Evolutionary conservation across 2,329 filamentous ascomycete species (phyloP).

Genomic region (Talaromyces islandicus): DNA sequence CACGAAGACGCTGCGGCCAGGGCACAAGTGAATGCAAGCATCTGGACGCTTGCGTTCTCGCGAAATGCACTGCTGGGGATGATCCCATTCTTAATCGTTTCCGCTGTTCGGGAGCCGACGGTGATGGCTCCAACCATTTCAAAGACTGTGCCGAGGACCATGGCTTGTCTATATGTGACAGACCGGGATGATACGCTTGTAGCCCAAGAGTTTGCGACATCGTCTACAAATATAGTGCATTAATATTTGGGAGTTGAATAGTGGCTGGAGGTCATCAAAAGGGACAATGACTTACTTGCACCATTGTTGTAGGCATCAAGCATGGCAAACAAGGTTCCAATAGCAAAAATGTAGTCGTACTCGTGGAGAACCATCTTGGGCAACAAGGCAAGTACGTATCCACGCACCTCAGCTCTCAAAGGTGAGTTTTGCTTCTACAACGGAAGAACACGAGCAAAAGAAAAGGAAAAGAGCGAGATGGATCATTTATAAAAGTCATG

Average conservation of each 20-base stretch:
- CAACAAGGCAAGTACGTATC: background rate
- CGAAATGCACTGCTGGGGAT: slow-evolving; percentile 56
- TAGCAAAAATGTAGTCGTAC: slow-evolving; percentile 67
- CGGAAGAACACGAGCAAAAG: background rate
- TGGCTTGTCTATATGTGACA: slow-evolving; percentile 8
- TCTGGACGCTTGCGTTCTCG: slow-evolving; percentile 59
- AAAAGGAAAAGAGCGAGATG: too few species aligned
- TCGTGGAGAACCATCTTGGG: slow-evolving; percentile 52
- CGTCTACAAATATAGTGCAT: slow-evolving; percentile 45
- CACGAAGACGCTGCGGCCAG: slow-evolving; percentile 61
- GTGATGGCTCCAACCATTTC: slow-evolving; percentile 39
- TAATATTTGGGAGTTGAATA: background rate
- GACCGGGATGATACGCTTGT: slow-evolving; percentile 77
- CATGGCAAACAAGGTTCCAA: slow-evolving; percentile 70
- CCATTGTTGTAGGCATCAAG: slow-evolving; percentile 75
- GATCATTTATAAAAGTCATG: too few species aligned
- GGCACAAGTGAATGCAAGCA: slow-evolving; percentile 62
- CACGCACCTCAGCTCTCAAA: background rate
- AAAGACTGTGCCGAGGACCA: slow-evolving; percentile 9
- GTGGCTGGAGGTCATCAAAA: too few species aligned
- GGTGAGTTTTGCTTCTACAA: background rate
- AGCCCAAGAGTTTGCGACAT: slow-evolving; percentile 80
- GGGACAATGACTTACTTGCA: slow-evolving; percentile 54
- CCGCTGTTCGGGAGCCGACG: slow-evolving; percentile 58
- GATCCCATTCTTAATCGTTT: slow-evolving; percentile 75